Evolutionary conservation across 495 filamentous ascomycete species (phyloP), one percentile per base, ranked within the genome.

Genomic region (Talaromyces stipitatus): DNA sequence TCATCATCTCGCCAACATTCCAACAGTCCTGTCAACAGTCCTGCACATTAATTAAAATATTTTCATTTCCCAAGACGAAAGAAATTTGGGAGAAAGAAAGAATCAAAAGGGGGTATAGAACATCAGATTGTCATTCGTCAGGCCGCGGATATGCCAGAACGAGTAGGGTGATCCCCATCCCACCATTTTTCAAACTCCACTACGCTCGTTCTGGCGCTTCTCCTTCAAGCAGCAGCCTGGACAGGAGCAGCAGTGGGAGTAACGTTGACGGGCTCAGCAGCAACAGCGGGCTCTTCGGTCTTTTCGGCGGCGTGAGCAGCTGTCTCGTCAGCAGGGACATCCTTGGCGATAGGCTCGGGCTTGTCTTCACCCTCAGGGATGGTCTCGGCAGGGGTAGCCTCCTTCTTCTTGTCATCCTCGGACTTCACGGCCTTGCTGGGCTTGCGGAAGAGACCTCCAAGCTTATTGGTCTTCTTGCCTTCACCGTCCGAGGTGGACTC

Each of bases 361-460:
- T 71, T 63, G 60, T 66, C 63, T 20, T 64, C 63, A 58, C 60
- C 60, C 27, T 71, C 65, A 41, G 72, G 45, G 66, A 76, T 70
- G 60, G 64, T 50, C 62, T 73, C 68, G 33, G 68, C 50, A 57
- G 72, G 68, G 47, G 63, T 64, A 33, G 65, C 48, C 29, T 63
- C 58, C 50, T 62, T 54, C 54, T 70, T 62, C 64, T 73, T 69
- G 60, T 71, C 67, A 36, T 60, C 52, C 62, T 72, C 70, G 24
- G 71, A 65, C 72, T 77, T 78, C 57, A 74, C 73, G 52, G 77
- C 78, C 69, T 79, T 78, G 75, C 76, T 80, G 59, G 77, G 71
- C 71, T 77, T 80, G 62, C 80, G 80, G 72, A 82, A 82, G 33
- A 83, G 72, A 62, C 74, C 75, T 46, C 78, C 78, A 23, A 83